A percentile compares a stretch with the other conserved stretches of the same genome.
Conservation (phyloP, 768 basidiomycete genomes). For the Paxillus rubicundulus region DNA sequence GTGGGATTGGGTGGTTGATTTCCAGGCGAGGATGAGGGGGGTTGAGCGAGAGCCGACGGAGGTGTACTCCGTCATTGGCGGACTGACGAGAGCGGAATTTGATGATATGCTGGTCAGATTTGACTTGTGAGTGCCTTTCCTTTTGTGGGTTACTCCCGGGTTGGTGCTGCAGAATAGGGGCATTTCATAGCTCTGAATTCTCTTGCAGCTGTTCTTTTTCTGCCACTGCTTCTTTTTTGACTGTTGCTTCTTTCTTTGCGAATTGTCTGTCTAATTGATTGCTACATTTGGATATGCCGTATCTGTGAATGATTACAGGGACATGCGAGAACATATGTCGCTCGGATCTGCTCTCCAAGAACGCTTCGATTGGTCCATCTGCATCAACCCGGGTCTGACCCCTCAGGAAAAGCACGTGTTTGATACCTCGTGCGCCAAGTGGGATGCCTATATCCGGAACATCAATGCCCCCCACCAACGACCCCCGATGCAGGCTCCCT, state of each 20-base stretch:
- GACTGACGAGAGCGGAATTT: slow-evolving; percentile 60
- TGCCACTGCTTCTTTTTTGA: background rate
- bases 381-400: slow-evolving; percentile 36
- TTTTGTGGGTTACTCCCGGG: background rate
- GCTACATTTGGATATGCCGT: background rate
- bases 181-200: background rate
- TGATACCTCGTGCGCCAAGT: slow-evolving; percentile 55
- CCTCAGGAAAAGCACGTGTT: slow-evolving; percentile 55
- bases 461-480: slow-evolving; percentile 4
- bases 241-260: too few relatives aligned
- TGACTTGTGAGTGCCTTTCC: slow-evolving; percentile 47
- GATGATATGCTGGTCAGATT: slow-evolving; percentile 56
- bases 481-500: background rate
- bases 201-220: too few relatives aligned
- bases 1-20: slow-evolving; percentile 72
- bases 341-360: slow-evolving; percentile 45
- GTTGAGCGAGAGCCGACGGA: slow-evolving; percentile 1
- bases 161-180: background rate
- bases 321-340: slow-evolving; percentile 61
- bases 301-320: slow-evolving; percentile 37
- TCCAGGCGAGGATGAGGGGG: slow-evolving; percentile 34
- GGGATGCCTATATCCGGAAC: slow-evolving; percentile 34
- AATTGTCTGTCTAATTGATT: too few relatives aligned
- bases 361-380: slow-evolving; percentile 47
- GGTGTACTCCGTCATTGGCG: slow-evolving; percentile 35